These are phyloP conservation scores for Mallotus japonicus DNA, from an alignment of 441 rosid genomes.

Conservation along the genomic window DNA sequence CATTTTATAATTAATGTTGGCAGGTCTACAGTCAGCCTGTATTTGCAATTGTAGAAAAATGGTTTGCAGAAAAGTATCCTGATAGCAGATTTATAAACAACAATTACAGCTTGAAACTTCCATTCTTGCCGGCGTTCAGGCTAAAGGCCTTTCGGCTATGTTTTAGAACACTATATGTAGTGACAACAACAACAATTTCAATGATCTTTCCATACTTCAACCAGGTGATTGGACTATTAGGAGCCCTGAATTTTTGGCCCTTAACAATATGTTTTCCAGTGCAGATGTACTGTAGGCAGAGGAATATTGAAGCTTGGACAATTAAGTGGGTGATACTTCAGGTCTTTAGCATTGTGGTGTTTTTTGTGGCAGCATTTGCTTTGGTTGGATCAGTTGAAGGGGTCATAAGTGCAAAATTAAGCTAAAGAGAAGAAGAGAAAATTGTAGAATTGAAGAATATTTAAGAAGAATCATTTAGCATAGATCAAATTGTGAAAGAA, in stretches of 20 bases:
- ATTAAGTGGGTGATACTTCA: conserved; percentile 36
- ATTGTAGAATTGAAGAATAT: too few species aligned
- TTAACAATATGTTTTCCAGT: conserved; percentile 48
- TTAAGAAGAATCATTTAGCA: background rate
- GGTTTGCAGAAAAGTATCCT: conserved; percentile 34
- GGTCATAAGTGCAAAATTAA: conserved; percentile 32
- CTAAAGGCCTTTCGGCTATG: conserved; percentile 38
- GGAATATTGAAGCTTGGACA: conserved; percentile 44
- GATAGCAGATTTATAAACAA: conserved; percentile 27
- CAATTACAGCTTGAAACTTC: conserved; percentile 23
- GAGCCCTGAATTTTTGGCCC: conserved; percentile 50
- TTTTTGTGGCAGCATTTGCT: conserved; percentile 24
- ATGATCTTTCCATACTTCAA: conserved; percentile 53
- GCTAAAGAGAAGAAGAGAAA: conserved; percentile 15
- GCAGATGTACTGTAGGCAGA: conserved; percentile 47
- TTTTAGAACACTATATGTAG: conserved; percentile 37
- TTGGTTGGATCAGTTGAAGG: conserved; percentile 44
- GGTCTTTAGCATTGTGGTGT: conserved; percentile 27
- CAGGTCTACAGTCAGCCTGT: conserved; percentile 48
- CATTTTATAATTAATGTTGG: background rate
- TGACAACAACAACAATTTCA: conserved; percentile 33
- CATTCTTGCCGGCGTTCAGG: conserved; percentile 25
- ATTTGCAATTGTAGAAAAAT: conserved; percentile 38
- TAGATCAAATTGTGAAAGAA: background rate
- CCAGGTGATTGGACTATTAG: conserved; percentile 46